Conservation (phyloP, 805 yeast species). For the Kluyveromyces lactis region DNA sequence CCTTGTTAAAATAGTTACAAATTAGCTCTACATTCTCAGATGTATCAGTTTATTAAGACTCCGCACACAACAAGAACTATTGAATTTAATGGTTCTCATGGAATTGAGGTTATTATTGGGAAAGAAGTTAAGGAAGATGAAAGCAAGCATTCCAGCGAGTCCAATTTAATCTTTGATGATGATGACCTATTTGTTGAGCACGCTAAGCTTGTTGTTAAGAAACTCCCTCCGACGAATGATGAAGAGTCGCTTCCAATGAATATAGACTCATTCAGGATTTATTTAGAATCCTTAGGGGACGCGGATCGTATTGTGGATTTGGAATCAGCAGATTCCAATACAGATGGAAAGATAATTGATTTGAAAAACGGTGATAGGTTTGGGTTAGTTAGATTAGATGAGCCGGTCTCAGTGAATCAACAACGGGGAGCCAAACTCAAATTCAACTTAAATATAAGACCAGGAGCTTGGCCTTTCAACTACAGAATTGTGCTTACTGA, state of each 20-base stretch:
- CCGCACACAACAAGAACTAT: not conserved
- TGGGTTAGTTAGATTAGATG: constrained; percentile 13
- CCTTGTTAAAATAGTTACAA: too few relatives aligned
- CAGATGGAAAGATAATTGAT: constrained; percentile 15
- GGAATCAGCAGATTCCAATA: constrained; percentile 11
- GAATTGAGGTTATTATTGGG: constrained; percentile 14
- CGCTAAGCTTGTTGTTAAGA: constrained; percentile 17
- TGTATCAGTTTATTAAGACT: not conserved
- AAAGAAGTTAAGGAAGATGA: constrained; percentile 14
- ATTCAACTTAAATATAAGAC: constrained; percentile 8
- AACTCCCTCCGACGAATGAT: constrained; percentile 8
- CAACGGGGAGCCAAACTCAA: constrained; percentile 18
- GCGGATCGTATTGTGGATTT: constrained; percentile 20
- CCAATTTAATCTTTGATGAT: constrained; percentile 17
- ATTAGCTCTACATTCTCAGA: too few relatives aligned
- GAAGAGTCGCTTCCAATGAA: constrained; percentile 5
- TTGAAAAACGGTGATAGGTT: constrained; percentile 22
- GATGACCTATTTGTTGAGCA: constrained; percentile 17
- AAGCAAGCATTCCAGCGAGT: constrained; percentile 9
- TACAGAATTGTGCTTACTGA: constrained; percentile 9
- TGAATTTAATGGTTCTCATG: not conserved
- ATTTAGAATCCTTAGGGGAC: constrained; percentile 15
- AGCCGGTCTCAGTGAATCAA: constrained; percentile 12
- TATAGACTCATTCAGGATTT: constrained; percentile 17
- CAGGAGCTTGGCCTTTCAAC: constrained; percentile 5